Evolutionary conservation across 306 rosid species (phyloP).

Genomic region (Cicer bijugum): DNA sequence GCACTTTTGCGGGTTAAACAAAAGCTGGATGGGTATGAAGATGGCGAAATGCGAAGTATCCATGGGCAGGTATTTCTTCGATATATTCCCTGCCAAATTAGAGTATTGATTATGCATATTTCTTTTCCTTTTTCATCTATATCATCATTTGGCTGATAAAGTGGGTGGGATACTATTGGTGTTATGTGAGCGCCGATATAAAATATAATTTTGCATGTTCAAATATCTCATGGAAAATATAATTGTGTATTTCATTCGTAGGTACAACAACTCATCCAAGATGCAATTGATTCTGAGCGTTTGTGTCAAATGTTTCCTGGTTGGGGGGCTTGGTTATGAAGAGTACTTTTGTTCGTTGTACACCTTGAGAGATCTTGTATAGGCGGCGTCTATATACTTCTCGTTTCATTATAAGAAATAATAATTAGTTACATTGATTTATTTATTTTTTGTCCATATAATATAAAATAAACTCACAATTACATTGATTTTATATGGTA

Average conservation of each 20-base stretch:
- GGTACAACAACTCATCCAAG: conserved; percentile 95
- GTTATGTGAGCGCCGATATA: background rate
- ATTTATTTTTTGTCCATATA: no score
- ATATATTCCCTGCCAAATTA: conserved; percentile 25
- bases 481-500: no score
- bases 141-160: conserved; percentile 7
- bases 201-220: conserved; percentile 20
- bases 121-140: conserved; percentile 31
- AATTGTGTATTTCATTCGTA: conserved; percentile 43
- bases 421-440: no score
- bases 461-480: no score
- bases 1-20: conserved; percentile 92
- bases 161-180: conserved; percentile 1
- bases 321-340: conserved; percentile 91
- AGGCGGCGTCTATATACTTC: conserved; percentile 40
- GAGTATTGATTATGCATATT: background rate
- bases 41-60: conserved; percentile 88
- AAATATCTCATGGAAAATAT: conserved; percentile 17
- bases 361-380: conserved; percentile 43
- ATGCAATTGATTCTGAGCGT: conserved; percentile 88
- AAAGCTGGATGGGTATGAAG: conserved; percentile 94
- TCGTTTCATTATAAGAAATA: no score
- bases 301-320: conserved; percentile 91
- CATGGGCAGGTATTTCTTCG: conserved; percentile 78
- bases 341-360: conserved; percentile 6